Percentiles rank a stretch among this genome's conserved stretches.
These are phyloP conservation scores for Daldinia concentrica DNA, from an alignment of 495 filamentous ascomycete species.

Conservation along the genomic window DNA sequence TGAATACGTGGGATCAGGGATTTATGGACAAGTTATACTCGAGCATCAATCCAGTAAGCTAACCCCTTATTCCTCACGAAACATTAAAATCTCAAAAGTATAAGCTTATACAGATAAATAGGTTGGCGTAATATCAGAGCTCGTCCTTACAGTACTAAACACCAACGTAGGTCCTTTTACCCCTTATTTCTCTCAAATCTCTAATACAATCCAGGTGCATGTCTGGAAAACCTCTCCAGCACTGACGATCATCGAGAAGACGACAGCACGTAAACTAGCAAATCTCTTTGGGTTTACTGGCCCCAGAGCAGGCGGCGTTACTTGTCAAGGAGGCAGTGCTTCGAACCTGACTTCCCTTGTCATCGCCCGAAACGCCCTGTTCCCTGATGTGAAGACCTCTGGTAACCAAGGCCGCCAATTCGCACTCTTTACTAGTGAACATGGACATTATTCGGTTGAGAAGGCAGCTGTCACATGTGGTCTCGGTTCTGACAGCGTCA, in stretches of 20 bases:
- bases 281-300: constrained; percentile 78
- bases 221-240: constrained; percentile 92
- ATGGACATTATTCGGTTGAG: constrained; percentile 95
- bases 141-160: constrained; percentile 83
- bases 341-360: constrained; percentile 89
- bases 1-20: constrained; percentile 97
- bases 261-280: constrained; percentile 74
- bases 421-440: constrained; percentile 85
- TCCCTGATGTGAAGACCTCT: constrained; percentile 73
- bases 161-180: constrained; percentile 71
- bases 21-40: constrained; percentile 94
- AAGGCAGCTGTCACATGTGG: constrained; percentile 90
- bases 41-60: constrained; percentile 77
- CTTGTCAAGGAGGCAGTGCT: constrained; percentile 85
- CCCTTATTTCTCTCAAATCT: neutral
- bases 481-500: constrained; percentile 76
- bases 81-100: neutral
- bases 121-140: constrained; percentile 82
- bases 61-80: neutral
- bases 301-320: constrained; percentile 81
- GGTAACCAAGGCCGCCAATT: constrained; percentile 74
- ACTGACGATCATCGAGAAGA: constrained; percentile 84
- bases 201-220: constrained; percentile 63
- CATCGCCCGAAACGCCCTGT: constrained; percentile 87
- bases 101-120: constrained; percentile 33